phyloP scores from a whole-genome alignment of 345 rosid species.

The Nasturtium officinale region DNA sequence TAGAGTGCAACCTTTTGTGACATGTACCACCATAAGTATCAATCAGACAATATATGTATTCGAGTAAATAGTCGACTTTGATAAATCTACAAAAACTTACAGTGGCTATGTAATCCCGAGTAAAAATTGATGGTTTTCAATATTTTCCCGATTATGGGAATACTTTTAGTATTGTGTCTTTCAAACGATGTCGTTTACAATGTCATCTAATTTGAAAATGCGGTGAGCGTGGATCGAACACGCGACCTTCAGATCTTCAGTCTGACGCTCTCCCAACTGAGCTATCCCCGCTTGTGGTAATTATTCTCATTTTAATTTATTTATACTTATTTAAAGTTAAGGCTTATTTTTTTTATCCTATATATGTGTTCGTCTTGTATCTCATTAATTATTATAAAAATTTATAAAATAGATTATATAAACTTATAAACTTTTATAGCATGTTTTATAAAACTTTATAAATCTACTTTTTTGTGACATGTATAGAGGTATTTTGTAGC shows the following conservation, averaged over 20 bases:
- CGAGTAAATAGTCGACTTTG: not conserved
- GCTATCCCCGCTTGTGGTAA: constrained; percentile 59
- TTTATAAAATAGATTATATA: no score
- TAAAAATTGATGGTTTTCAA: no score
- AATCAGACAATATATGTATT: constrained; percentile 2
- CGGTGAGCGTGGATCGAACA: constrained; percentile 98
- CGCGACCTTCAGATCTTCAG: constrained; percentile 99
- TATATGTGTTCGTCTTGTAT: no score
- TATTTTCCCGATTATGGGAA: not conserved
- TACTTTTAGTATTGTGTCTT: not conserved
- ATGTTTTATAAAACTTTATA: no score
- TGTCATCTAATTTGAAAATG: constrained; percentile 17
- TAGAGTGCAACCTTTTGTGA: constrained; percentile 16
- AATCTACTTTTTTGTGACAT: no score
- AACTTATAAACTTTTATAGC: no score
- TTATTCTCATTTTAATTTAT: no score
- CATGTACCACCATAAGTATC: not conserved
- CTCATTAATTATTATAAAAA: no score
- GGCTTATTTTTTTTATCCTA: no score
- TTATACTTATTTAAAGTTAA: no score
- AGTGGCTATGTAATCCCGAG: not conserved
- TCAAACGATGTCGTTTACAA: not conserved
- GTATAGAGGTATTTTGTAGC: not conserved
- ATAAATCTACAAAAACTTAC: constrained; percentile 5
- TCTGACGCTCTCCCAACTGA: constrained; percentile 93